Evolutionary conservation across 306 rosid genomes (phyloP), one percentile per base, ranked within the genome.

Genomic region (Rosa persica): DNA sequence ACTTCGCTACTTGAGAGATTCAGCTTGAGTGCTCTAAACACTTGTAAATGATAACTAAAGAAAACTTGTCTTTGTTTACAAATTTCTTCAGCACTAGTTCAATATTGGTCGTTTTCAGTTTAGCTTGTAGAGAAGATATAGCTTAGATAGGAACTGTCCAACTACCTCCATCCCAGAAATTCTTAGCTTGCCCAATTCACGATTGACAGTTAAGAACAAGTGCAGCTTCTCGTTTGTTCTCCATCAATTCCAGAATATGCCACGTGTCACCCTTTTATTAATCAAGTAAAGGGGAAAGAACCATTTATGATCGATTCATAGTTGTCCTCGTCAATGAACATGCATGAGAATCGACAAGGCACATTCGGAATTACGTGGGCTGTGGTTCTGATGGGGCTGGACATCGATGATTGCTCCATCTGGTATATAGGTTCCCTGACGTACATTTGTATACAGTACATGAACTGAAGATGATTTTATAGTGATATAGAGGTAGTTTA

Each of bases 171-270:
- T 62, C 42, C 69, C 44, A 66, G 25, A 66, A 16, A 65, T 17
- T 38, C 42, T 2, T 4, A 12, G 4, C 17, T 17, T 68, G 36
- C 36, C 36, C 19, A 40, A 20, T 65, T 38, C 4, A 12, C 20
- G 34, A 40, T 25, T 12, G 36, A 68, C 52, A 75, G 66, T 27
- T 58, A 76, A 57, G 78, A 81, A 81, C 78, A 79, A 69, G 13
- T 39, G 51, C 66, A 66, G n/a, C 72, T 67, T 49, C 76, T 8
- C 11, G 70, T 72, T 52, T 72, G 61, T 47, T 65, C 22, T 54
- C 49, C 5, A 19, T 54, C 60, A 36, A 39, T 73, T 8, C 34
- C 67, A 40, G 77, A 73, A 73, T 73, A 73, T 22, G 20, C 43
- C 1, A 64, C 69, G 69, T 34, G 69, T 64, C 69, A 34, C 40